phyloP scores from a whole-genome alignment of 2,329 filamentous ascomycete genomes.

The Arthrobotrys pseudoclavata region DNA sequence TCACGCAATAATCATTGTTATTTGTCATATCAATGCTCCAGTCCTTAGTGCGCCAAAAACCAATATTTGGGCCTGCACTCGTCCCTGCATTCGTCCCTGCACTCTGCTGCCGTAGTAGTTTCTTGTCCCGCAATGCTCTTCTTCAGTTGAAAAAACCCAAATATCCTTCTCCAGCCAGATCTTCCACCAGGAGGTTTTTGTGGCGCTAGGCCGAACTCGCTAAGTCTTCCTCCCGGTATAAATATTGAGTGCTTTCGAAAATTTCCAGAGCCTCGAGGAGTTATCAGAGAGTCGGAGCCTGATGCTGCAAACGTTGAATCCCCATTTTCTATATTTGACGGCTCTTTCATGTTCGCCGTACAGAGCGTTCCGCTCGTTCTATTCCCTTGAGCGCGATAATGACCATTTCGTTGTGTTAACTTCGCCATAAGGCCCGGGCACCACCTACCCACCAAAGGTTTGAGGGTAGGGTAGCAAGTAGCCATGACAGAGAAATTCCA shows the following conservation, averaged over 20 bases:
- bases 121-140: slow-evolving; percentile 13
- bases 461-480: slow-evolving; percentile 45
- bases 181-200: slow-evolving; percentile 38
- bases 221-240: slow-evolving; percentile 19
- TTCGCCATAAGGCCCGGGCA: slow-evolving; percentile 12
- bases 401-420: neutral
- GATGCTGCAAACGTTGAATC: slow-evolving; percentile 12
- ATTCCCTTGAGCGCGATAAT: neutral
- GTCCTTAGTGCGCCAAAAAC: slow-evolving; percentile 28
- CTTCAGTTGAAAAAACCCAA: slow-evolving; percentile 12
- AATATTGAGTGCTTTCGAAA: slow-evolving; percentile 18
- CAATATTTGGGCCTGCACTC: slow-evolving; percentile 28
- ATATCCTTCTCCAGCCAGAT: slow-evolving; percentile 10
- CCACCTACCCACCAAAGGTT: slow-evolving; percentile 21
- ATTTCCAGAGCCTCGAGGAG: neutral
- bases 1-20: slow-evolving; percentile 47
- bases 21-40: slow-evolving; percentile 40
- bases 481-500: slow-evolving; percentile 43
- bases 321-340: slow-evolving; percentile 14
- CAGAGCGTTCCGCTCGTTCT: slow-evolving; percentile 1
- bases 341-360: neutral
- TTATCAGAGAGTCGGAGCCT: neutral
- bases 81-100: neutral
- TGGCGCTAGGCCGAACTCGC: slow-evolving; percentile 38
- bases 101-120: neutral